phyloP scores from a whole-genome alignment of 164 flowering plant genomes.

The Umbellularia californica region DNA sequence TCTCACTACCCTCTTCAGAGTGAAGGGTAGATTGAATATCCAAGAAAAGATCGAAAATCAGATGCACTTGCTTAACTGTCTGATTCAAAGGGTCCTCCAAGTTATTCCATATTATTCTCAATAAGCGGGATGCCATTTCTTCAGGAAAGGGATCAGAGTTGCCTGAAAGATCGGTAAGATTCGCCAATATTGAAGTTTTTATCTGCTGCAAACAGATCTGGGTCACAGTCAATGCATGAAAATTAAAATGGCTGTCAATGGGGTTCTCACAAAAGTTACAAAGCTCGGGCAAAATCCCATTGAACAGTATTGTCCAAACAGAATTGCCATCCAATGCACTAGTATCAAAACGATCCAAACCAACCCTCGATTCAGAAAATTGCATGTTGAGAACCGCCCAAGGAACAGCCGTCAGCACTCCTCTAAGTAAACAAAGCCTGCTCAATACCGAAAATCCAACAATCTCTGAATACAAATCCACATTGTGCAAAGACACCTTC shows the following conservation, averaged over 20 bases:
- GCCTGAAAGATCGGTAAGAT: slow-evolving; percentile 27
- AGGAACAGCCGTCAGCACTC: slow-evolving; percentile 87
- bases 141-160: slow-evolving; percentile 63
- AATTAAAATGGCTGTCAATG: slow-evolving; percentile 87
- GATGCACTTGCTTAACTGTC: slow-evolving; percentile 97
- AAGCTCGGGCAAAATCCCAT: slow-evolving; percentile 89
- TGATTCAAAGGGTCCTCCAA: slow-evolving; percentile 97
- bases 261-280: slow-evolving; percentile 85
- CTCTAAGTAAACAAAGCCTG: slow-evolving; percentile 85
- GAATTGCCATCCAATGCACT: slow-evolving; percentile 16
- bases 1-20: slow-evolving; percentile 43
- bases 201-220: slow-evolving; percentile 97
- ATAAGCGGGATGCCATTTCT: slow-evolving; percentile 54
- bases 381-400: slow-evolving; percentile 55
- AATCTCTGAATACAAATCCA: slow-evolving; percentile 51
- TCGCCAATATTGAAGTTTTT: slow-evolving; percentile 59
- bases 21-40: slow-evolving; percentile 61
- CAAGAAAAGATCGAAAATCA: slow-evolving; percentile 78
- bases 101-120: slow-evolving; percentile 91
- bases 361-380: slow-evolving; percentile 25
- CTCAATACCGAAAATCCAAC: slow-evolving; percentile 49
- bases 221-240: slow-evolving; percentile 87
- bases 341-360: slow-evolving; percentile 14
- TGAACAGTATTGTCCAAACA: slow-evolving; percentile 68
- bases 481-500: slow-evolving; percentile 45